Conservation (phyloP, 1,284 basidiomycete genomes). For the Apiotrichum gracile region DNA sequence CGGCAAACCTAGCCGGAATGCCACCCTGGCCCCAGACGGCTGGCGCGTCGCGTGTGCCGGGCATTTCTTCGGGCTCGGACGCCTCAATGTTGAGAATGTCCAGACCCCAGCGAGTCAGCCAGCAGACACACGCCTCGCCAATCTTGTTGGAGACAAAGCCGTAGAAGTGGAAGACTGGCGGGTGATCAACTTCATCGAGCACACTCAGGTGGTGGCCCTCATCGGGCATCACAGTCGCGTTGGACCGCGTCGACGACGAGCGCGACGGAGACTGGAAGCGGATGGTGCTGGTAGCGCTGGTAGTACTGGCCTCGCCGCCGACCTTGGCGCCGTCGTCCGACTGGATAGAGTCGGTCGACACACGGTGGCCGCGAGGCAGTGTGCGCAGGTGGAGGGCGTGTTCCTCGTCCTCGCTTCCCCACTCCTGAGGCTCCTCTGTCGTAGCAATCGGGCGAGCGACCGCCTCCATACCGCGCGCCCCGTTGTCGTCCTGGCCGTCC, state of each 20-base stretch:
- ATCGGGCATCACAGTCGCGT: conserved; percentile 6
- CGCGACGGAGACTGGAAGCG: conserved; percentile 5
- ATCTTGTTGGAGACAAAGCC: conserved; percentile 81
- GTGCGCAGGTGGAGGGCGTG: neutral
- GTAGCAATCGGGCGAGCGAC: conserved; percentile 55
- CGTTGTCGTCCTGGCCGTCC: conserved; percentile 53
- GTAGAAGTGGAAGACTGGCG: conserved; percentile 56
- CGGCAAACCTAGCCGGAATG: conserved; percentile 64
- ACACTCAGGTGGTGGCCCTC: neutral
- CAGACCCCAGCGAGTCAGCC: conserved; percentile 77
- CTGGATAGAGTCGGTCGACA: conserved; percentile 10
- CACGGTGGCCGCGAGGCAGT: neutral
- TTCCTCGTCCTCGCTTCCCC: conserved; percentile 3
- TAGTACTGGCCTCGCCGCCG: too few species aligned
- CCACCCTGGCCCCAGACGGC: conserved; percentile 65
- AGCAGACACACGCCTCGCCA: conserved; percentile 80
- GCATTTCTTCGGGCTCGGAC: conserved; percentile 18
- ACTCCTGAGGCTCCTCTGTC: conserved; percentile 4
- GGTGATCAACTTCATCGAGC: neutral
- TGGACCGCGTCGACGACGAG: neutral
- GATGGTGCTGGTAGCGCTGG: neutral
- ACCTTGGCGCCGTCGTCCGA: conserved; percentile 10
- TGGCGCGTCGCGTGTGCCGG: neutral
- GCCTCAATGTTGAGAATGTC: conserved; percentile 70
- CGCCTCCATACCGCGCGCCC: conserved; percentile 62